A percentile compares a stretch with the other conserved stretches of the same genome.
Evolutionary conservation across 2,329 filamentous ascomycete genomes (phyloP).

Genomic region (Aspergillus quadricinctus): DNA sequence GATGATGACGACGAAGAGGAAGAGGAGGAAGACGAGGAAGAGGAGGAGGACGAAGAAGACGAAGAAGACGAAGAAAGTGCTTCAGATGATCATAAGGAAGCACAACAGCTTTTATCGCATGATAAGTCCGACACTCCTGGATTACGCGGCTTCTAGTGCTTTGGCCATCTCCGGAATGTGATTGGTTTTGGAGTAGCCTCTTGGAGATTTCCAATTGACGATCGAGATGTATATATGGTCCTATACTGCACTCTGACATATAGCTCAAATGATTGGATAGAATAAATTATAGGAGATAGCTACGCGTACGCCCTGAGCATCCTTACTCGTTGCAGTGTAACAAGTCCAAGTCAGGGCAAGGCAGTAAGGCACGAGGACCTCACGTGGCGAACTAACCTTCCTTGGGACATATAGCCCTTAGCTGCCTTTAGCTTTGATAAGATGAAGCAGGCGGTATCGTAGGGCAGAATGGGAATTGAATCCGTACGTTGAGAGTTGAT

Average conservation of each 20-base stretch:
- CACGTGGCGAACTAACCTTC: neutral
- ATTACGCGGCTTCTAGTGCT: neutral
- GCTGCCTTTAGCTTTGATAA: neutral
- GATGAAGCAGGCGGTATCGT: constrained; percentile 5
- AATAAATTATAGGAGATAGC: neutral
- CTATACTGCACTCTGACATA: neutral
- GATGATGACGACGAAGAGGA: constrained; percentile 43
- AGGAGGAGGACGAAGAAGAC: constrained; percentile 45
- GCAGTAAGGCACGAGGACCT: neutral
- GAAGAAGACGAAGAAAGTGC: constrained; percentile 41
- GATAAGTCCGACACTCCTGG: neutral
- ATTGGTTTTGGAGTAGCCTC: neutral
- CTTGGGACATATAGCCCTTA: neutral
- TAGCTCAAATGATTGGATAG: neutral
- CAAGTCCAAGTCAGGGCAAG: neutral
- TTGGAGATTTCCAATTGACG: neutral
- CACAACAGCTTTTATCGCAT: constrained; percentile 13
- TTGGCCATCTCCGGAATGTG: neutral
- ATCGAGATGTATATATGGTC: neutral
- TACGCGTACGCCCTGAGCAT: neutral
- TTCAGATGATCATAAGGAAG: constrained; percentile 43
- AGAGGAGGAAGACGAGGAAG: constrained; percentile 39
- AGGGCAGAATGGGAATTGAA: constrained; percentile 5
- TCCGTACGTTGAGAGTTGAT: neutral
- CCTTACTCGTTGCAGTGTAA: neutral